Base-by-base conservation (phyloP, 345 rosid species). In the Gossypium rotundifolium region DNA sequence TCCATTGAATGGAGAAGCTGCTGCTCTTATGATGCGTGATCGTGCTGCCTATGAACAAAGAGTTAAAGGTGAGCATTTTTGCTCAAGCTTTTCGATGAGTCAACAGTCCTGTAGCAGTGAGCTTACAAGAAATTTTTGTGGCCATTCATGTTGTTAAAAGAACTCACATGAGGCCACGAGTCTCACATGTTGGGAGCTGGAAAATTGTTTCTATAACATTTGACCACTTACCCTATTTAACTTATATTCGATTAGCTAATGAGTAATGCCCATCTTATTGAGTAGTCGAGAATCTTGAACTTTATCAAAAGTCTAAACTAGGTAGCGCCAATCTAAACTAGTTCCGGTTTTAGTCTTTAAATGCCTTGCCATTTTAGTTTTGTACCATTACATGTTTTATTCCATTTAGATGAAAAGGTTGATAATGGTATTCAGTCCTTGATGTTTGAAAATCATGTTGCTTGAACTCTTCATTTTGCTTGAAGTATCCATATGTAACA, bases 1-100 rank as follows among this genome's bases (percentile, higher is more conserved):
- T 80, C 99, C 99, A 38, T 86, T 96, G 85, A 93, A 96, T 62
- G 98, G 95, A 44, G 99, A 96, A 79, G 97, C 99, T 78, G 97
- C 98, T 85, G 93, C 98, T 0, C 76, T 96, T 44, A 87, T 91
- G 97, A 90, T 91, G 94, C 98, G 92, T 69, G 98, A 96, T 81
- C 92, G 88, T 33, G 65, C 86, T 71, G 82, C 87, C 73, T 96
- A 90, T 84, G 98, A 96, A 8, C 92, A 81, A 65, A 87, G 89
- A 81, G 97, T 93, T 65, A 96, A 88, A 93, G 98, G 99, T 90
- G 20, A 85, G 20, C 20, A 12, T n/a, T 57, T 64, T 2, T 42
- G 71, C 13, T 2, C 23, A 73, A 48, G 11, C 4, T 44, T 70
- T 42, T 65, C 12, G 66, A 20, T 76, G 3, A 22, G 52, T 25